A percentile compares a stretch with the other conserved stretches of the same genome.
Evolutionary conservation across 2,329 filamentous ascomycete genomes (phyloP).

Genomic region (Ceratocystis cubensis): DNA sequence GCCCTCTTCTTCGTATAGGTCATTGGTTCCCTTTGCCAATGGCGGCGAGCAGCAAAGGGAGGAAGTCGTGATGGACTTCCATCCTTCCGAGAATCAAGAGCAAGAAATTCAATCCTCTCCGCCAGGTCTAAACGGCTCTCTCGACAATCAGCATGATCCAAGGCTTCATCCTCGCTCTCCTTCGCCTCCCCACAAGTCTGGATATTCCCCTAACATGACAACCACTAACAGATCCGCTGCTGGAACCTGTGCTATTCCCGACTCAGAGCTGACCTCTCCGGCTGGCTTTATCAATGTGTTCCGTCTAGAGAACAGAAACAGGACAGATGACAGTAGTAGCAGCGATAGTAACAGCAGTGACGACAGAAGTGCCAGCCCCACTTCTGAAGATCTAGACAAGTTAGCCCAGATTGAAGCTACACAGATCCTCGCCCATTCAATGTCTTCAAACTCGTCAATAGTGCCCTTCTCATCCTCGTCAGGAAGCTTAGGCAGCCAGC

Average conservation of each 20-base stretch:
- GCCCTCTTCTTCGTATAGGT: slow-evolving; percentile 1
- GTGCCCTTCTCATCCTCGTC: neutral
- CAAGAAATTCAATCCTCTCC: neutral
- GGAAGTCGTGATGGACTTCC: no score
- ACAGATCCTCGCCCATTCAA: neutral
- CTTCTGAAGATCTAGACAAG: neutral
- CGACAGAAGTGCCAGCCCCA: neutral
- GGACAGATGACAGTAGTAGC: neutral
- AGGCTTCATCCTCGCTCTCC: neutral
- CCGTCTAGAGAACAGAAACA: neutral
- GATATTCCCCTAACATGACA: neutral
- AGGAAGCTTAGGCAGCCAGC: neutral
- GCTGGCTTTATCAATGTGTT: neutral
- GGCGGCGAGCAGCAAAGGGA: neutral
- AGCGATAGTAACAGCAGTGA: neutral
- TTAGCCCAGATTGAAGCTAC: neutral
- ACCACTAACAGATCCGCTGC: neutral
- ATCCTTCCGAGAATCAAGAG: neutral
- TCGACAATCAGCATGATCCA: neutral
- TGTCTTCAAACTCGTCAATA: neutral
- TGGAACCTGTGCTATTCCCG: neutral
- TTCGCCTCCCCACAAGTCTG: neutral
- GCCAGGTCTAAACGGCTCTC: neutral
- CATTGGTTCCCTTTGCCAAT: neutral
- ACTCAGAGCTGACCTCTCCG: neutral